Base-by-base conservation (phyloP, 306 rosid genomes). In the Dalbergia cochinchinensis region DNA sequence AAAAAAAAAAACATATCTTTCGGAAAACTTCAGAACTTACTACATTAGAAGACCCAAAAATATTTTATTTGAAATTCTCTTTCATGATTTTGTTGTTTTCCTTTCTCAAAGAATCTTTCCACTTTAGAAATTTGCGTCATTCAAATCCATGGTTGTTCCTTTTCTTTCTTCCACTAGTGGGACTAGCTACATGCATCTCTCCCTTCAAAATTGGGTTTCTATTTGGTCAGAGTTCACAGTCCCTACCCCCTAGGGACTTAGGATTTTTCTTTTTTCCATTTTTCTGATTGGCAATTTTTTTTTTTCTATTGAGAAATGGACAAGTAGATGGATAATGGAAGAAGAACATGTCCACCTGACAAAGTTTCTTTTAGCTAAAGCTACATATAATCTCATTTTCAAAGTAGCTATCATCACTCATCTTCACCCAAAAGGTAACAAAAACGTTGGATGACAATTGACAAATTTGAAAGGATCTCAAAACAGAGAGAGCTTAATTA, bases 161-260 rank as follows among this genome's bases (percentile, higher is more conserved):
- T 62, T 75, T 67, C 59, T 75, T 60, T 47, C 41, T 51, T 70
- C 11, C 18, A 60, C 73, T 37, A 37, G 7, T 4, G 5, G 5
- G 41, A 2, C 41, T 37, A 37, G 41, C 41, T 6, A 37, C 5
- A 37, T 6, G 9, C 31, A 33, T 44, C 42, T 60, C 41, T 50
- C 70, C 13, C 18, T 47, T 61, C 66, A 60, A 60, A 20, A 61
- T 68, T 57, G 37, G 3, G 33, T 42, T 48, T 69, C 9, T 22
- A 42, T 81, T 19, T 20, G 26, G 80, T 81, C 84, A 74, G 37
- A 55, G 45, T 34, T 60, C 50, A 14, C 11, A 35, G 66, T 54
- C 62, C 62, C n/a, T n/a, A n/a, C n/a, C n/a, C n/a, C n/a, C 22
- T 55, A 47, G 67, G 7, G 41, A 37, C 58, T 64, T 73, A 61